These are phyloP conservation scores for Escovopsis weberi DNA, from an alignment of 2,329 filamentous ascomycete genomes.

Conservation along the genomic window DNA sequence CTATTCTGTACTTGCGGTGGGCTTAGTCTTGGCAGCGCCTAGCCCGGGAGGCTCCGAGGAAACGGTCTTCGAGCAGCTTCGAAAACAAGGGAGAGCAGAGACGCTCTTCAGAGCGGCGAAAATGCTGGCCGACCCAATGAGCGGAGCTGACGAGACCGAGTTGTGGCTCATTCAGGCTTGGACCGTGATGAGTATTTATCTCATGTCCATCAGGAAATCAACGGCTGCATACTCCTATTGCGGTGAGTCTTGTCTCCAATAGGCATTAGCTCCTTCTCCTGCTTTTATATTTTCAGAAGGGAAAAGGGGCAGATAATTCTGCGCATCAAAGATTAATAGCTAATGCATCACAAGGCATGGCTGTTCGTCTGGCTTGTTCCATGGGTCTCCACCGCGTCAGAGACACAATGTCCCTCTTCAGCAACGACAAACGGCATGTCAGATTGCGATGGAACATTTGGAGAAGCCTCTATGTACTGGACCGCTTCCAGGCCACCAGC, in stretches of 20 bases:
- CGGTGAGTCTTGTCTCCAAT: slow-evolving; percentile 24
- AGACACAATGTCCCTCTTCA: slow-evolving; percentile 42
- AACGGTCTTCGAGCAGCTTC: slow-evolving; percentile 34
- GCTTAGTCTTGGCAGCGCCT: slow-evolving; percentile 42
- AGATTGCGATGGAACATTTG: slow-evolving; percentile 41
- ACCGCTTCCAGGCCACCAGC: slow-evolving; percentile 47
- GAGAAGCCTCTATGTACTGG: slow-evolving; percentile 50
- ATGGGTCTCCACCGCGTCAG: slow-evolving; percentile 44
- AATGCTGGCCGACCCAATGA: slow-evolving; percentile 28
- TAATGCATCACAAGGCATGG: slow-evolving; percentile 34
- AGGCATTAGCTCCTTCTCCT: neutral
- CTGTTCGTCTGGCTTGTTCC: slow-evolving; percentile 46
- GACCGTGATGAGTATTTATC: slow-evolving; percentile 49
- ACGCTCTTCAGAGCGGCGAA: slow-evolving; percentile 47
- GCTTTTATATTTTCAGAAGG: neutral
- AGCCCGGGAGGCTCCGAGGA: slow-evolving; percentile 33
- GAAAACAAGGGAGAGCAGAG: slow-evolving; percentile 40
- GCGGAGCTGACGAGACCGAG: slow-evolving; percentile 44
- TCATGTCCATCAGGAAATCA: slow-evolving; percentile 44
- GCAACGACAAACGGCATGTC: slow-evolving; percentile 23
- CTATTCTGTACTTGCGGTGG: slow-evolving; percentile 48
- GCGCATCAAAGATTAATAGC: neutral
- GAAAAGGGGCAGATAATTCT: too few relatives aligned
- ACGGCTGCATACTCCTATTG: slow-evolving; percentile 49
- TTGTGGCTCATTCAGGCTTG: slow-evolving; percentile 52